Evolutionary conservation across 208 protist genomes (phyloP), one percentile per base, ranked within the genome.

Genomic region (Leishmania guyanensis): DNA sequence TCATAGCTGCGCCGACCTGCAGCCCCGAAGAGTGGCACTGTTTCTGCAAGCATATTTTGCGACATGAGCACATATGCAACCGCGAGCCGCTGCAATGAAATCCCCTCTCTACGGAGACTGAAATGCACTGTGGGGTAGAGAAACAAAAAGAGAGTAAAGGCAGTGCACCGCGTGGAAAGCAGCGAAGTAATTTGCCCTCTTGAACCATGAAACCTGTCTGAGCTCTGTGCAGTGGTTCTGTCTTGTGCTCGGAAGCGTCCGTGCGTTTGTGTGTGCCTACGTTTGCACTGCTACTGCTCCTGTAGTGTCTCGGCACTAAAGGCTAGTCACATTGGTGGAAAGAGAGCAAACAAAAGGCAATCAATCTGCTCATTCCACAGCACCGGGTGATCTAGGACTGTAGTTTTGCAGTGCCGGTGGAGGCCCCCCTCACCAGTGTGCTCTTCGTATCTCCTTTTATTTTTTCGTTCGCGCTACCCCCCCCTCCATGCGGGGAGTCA

Each of bases 111-210:
- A 72, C 36, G 9, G 46, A 12, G 46, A 50, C 43, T 72, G 43
- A 72, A 72, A 22, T 0, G 46, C 5, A 53, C 14, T 70, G 29
- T 70, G 65, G n/a, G 22, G 78, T 65, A 39, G 39, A 79, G 58
- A 81, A 53, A 56, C 68, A 71, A 88, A 79, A 70, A 46, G 85
- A 72, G 82, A 89, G 54, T 12, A n/a, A 53, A 5, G 46, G 29
- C 51, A 0, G 22, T 58, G 75, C 36, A 58, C 39, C 20, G 51
- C 17, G 17, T 12, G 48, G 50, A 75, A 26, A 43, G 43, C n/a
- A 75, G 50, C 43, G 26, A 60, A 48, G 29, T 33, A 6, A 72
- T 20, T 51, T 20, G 4, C 17, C 17, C 68, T 72, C 43, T 48
- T n/a, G 17, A 29, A 16, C 22, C 36, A 50, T 72, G 17, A 33